Conservation (phyloP, 306 rosid species). For the Cicer yamashitae region DNA sequence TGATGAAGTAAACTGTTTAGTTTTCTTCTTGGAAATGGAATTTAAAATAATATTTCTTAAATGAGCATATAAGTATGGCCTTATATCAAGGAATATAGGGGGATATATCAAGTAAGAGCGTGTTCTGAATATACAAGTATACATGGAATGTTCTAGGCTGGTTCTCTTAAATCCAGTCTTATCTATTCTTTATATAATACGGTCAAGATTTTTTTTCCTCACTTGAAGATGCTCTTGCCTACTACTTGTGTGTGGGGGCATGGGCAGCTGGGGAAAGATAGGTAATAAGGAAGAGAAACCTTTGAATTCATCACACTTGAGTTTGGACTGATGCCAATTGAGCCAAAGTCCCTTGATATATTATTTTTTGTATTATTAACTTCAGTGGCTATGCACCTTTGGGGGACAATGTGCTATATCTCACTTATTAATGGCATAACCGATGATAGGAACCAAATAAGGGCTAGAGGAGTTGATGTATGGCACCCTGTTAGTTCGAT, state of each 20-base stretch:
- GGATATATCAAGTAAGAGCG: not conserved
- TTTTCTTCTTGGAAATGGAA: constrained; percentile 1
- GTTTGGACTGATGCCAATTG: not conserved
- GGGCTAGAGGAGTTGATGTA: not conserved
- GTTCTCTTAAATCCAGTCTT: not conserved
- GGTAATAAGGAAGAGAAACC: not conserved
- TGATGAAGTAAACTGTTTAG: constrained; percentile 5
- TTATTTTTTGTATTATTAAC: not conserved
- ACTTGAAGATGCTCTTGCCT: not conserved
- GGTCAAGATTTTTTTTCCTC: not conserved
- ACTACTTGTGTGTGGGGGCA: not conserved
- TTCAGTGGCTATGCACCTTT: not conserved
- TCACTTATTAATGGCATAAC: not conserved
- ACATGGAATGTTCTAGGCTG: not conserved
- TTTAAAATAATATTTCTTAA: constrained; percentile 13
- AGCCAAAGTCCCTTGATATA: not conserved
- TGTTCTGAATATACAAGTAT: not conserved
- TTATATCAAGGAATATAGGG: not conserved
- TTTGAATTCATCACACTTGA: not conserved
- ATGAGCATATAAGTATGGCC: not conserved
- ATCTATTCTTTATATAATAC: not conserved
- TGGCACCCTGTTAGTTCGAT: constrained; percentile 8
- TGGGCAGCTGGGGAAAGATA: not conserved
- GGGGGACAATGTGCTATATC: not conserved
- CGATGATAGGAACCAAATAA: not conserved